Evolutionary conservation across 2,329 filamentous ascomycete genomes (phyloP).

Genomic region (Fusarium oligoseptatum): DNA sequence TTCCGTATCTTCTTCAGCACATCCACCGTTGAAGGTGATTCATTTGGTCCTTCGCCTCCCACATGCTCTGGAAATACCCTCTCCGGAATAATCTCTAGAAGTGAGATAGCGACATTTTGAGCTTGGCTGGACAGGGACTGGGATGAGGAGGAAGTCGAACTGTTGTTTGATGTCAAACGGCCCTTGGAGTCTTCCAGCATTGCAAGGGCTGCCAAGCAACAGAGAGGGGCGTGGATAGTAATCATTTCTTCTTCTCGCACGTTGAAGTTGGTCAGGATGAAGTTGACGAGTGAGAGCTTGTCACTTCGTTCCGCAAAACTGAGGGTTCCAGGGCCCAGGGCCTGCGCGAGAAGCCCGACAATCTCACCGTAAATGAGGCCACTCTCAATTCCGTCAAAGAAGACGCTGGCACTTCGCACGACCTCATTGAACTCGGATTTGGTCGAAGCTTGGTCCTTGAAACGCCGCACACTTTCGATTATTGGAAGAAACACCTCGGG

Average conservation of each 20-base stretch:
- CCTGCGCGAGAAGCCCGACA: constrained; percentile 73
- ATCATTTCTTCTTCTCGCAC: constrained; percentile 97
- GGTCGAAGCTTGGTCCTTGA: constrained; percentile 74
- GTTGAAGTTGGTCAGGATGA: constrained; percentile 91
- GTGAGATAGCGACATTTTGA: constrained; percentile 65
- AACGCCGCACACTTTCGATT: constrained; percentile 82
- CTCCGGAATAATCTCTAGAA: constrained; percentile 75
- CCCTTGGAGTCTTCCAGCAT: constrained; percentile 70
- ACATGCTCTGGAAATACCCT: constrained; percentile 65
- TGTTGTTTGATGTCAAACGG: constrained; percentile 46
- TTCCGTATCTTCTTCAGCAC: constrained; percentile 71
- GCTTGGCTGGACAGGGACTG: constrained; percentile 50
- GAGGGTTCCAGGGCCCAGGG: constrained; percentile 64
- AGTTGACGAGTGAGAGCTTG: constrained; percentile 80
- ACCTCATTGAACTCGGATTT: constrained; percentile 86
- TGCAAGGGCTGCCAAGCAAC: constrained; percentile 69
- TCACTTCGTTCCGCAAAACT: constrained; percentile 64
- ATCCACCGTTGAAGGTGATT: constrained; percentile 55
- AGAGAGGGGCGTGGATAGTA: constrained; percentile 83
- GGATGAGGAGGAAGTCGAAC: constrained; percentile 52
- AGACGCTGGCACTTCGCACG: constrained; percentile 90
- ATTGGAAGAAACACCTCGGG: constrained; percentile 90
- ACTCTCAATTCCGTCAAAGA: constrained; percentile 97
- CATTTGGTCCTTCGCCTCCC: constrained; percentile 12
- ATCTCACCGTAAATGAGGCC: constrained; percentile 92